Conservation (phyloP, 371 early-diverging fungal species). For the Lichtheimia hyalospora region DNA sequence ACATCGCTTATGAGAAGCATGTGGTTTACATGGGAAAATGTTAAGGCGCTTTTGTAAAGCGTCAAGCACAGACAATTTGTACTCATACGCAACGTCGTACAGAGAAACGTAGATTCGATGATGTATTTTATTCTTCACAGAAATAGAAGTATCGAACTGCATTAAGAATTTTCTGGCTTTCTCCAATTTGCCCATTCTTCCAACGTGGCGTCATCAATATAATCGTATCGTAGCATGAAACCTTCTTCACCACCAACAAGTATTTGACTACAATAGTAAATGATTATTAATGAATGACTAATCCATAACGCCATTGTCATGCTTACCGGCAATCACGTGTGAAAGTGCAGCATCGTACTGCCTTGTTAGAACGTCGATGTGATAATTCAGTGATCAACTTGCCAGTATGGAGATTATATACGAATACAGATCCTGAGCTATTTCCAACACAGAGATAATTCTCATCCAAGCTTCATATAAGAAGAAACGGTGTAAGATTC, state of each 20-base stretch:
- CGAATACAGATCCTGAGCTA: slow-evolving; percentile 64
- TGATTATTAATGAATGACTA: too few species aligned
- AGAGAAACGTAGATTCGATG: too few species aligned
- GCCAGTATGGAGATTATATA: slow-evolving; percentile 70
- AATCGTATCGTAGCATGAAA: slow-evolving; percentile 84
- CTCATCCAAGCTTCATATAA: slow-evolving; percentile 56
- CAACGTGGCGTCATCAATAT: slow-evolving; percentile 71
- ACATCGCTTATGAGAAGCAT: too few species aligned
- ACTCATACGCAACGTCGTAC: too few species aligned
- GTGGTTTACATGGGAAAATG: too few species aligned
- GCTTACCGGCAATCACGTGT: slow-evolving; percentile 74
- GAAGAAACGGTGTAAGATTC: background rate
- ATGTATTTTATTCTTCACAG: too few species aligned
- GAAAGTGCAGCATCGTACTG: slow-evolving; percentile 78
- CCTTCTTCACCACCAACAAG: slow-evolving; percentile 78
- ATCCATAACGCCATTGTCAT: background rate
- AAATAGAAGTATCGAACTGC: too few species aligned
- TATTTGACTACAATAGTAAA: slow-evolving; percentile 53
- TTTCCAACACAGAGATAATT: slow-evolving; percentile 75
- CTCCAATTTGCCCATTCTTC: slow-evolving; percentile 70
- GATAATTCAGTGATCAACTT: slow-evolving; percentile 61
- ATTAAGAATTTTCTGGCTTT: slow-evolving; percentile 13
- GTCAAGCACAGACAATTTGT: too few species aligned
- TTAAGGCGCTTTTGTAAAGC: too few species aligned
- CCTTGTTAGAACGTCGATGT: slow-evolving; percentile 79